A percentile compares a stretch with the other conserved stretches of the same genome.
Evolutionary conservation across 106 monocot genomes (phyloP).

Genomic region (Platanthera zijinensis): DNA sequence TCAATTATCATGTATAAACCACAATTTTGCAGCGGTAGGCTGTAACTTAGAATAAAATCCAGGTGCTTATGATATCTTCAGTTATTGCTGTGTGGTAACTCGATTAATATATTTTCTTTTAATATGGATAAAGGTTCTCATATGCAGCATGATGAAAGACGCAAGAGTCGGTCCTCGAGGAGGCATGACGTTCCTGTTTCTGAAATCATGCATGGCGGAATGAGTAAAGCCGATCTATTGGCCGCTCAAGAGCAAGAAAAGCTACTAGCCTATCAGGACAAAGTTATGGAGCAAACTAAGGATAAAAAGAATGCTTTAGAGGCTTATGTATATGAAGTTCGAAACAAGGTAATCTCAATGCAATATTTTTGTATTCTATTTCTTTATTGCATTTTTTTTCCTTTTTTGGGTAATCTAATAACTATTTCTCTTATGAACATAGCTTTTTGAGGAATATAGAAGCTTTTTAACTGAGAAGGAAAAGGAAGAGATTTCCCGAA

Average conservation of each 20-base stretch:
- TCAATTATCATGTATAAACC: too few species aligned
- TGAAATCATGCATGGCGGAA: constrained; percentile 51
- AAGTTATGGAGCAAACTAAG: constrained; percentile 73
- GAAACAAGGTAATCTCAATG: constrained; percentile 60
- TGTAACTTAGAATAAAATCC: too few species aligned
- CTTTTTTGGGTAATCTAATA: neutral
- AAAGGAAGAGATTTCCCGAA: constrained; percentile 60
- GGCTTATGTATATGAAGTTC: constrained; percentile 78
- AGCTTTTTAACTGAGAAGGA: constrained; percentile 72
- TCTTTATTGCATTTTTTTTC: neutral
- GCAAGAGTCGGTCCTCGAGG: constrained; percentile 17
- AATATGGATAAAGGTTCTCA: neutral
- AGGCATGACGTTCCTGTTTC: constrained; percentile 44
- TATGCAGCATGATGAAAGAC: constrained; percentile 19
- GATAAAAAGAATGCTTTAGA: constrained; percentile 83
- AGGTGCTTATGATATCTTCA: neutral
- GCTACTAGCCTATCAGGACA: constrained; percentile 59
- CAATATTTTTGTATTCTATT: neutral
- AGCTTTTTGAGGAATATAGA: constrained; percentile 87
- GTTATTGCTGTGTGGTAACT: neutral
- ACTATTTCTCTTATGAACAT: neutral
- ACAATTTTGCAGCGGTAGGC: too few species aligned
- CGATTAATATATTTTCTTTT: neutral
- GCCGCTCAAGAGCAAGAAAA: constrained; percentile 56
- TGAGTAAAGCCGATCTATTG: constrained; percentile 30